phyloP scores from a whole-genome alignment of 495 filamentous ascomycete species.

The Talaromyces trachyspermus region DNA sequence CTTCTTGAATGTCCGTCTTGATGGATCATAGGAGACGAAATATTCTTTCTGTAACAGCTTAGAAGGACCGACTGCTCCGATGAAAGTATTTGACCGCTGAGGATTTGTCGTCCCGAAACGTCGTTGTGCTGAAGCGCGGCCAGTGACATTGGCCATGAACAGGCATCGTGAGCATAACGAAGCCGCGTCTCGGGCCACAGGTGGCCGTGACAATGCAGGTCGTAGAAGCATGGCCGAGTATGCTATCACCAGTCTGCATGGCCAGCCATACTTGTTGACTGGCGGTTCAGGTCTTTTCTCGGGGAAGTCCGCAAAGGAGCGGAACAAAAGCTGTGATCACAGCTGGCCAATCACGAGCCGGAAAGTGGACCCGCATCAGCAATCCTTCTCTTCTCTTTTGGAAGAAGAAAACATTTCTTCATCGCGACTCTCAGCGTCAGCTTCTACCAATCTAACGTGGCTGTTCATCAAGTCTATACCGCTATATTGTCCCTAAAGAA shows the following conservation, averaged over 20 bases:
- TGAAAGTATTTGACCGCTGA: slow-evolving; percentile 22
- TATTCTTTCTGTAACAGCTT: slow-evolving; percentile 30
- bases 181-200: slow-evolving; percentile 22
- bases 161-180: slow-evolving; percentile 30
- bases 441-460: no score
- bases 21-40: slow-evolving; percentile 31
- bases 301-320: slow-evolving; percentile 4
- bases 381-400: not conserved
- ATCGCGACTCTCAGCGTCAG: not conserved
- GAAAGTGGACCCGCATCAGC: not conserved
- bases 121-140: slow-evolving; percentile 17
- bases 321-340: not conserved
- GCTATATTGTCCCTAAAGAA: no score
- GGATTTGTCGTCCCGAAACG: slow-evolving; percentile 28
- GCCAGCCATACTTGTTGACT: not conserved
- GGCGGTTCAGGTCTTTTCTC: not conserved
- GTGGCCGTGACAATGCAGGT: slow-evolving; percentile 31
- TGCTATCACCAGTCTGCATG: slow-evolving; percentile 5
- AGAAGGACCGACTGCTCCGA: slow-evolving; percentile 17
- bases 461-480: no score
- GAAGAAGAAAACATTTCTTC: not conserved
- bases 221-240: slow-evolving; percentile 36
- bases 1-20: slow-evolving; percentile 16
- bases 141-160: slow-evolving; percentile 9
- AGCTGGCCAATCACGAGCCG: not conserved